Base-by-base conservation (phyloP, 2,329 filamentous ascomycete genomes). In the Cladosporium sphaerospermum region DNA sequence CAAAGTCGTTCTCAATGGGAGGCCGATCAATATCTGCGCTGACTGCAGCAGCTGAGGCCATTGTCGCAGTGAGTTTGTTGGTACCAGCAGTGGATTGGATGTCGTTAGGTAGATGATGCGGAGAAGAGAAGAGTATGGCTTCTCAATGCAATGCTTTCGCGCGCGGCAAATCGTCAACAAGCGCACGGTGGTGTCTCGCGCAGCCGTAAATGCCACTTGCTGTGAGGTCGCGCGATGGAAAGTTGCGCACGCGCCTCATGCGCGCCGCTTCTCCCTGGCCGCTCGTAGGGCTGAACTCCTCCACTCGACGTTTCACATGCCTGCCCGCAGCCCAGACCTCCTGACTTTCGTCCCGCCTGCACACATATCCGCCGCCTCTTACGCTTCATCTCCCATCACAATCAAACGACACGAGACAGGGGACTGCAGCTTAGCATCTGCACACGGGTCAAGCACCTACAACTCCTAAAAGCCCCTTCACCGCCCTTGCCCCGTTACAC, bases 21-120 rank as follows among this genome's bases (percentile, higher is more conserved):
- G 62, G 57, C n/a, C 41, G 44, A n/a, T 55, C 58, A 10, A 56
- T 56, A 50, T 64, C 63, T 33, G 67, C 66, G 54, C 64, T 68
- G 44, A 64, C 61, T 42, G 64, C 63, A 36, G 60, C 62, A 16
- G 62, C 61, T 16, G 67, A 70, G 44, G 70, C 70, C 71, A 74
- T 73, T 55, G 16, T 49, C 8, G 40, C 5, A 28, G 14, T 18
- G 18, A n/a, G n/a, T 39, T 28, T 34, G 31, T 8, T 33, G 6
- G 40, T 39, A 40, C 40, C n/a, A 44, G 33, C 8, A 10, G 36
- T 14, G 36, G 36, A 14, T 13, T 3, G 2, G n/a, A 39, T n/a
- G 8, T 39, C 19, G 16, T 13, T 9, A 10, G 39, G 9, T 11
- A 41, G 8, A 3, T 10, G 8, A 16, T 28, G 39, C 34, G 10